Conservation (phyloP, 208 protist species). For the Leishmania braziliensis region DNA sequence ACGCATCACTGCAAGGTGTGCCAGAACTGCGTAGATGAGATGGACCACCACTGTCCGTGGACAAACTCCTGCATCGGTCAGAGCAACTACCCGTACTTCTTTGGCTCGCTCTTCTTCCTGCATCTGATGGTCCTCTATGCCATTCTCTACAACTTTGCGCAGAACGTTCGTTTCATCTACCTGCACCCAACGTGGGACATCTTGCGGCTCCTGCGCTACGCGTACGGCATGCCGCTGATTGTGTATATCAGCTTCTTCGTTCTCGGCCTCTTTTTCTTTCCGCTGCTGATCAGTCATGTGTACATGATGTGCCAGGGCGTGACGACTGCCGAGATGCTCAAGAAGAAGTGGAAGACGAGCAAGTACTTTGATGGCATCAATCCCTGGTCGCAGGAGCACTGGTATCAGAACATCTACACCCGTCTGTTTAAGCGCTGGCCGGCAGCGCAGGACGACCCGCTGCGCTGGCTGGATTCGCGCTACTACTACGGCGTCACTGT, state of each 20-base stretch:
- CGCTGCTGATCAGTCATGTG: constrained; percentile 36
- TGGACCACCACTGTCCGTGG: constrained; percentile 78
- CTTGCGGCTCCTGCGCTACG: constrained; percentile 15
- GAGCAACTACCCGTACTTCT: constrained; percentile 69
- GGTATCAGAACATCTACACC: constrained; percentile 28
- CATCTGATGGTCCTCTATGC: constrained; percentile 46
- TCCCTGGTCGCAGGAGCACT: constrained; percentile 47
- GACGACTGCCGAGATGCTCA: constrained; percentile 50
- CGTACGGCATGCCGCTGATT: constrained; percentile 40
- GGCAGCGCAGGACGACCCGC: constrained; percentile 10
- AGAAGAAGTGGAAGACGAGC: constrained; percentile 30
- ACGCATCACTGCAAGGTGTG: constrained; percentile 68
- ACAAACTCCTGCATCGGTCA: constrained; percentile 63
- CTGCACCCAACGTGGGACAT: constrained; percentile 25
- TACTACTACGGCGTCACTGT: constrained; percentile 57
- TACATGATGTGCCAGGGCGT: constrained; percentile 44
- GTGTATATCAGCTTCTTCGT: constrained; percentile 42
- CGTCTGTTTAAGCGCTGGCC: constrained; percentile 28
- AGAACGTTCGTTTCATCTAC: constrained; percentile 33
- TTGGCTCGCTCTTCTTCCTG: constrained; percentile 35
- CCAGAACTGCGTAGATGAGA: constrained; percentile 59
- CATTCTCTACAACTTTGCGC: constrained; percentile 37
- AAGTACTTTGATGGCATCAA: constrained; percentile 50
- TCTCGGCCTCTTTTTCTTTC: constrained; percentile 47
- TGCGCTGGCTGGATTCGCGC: constrained; percentile 35